Percentiles rank a stretch among this genome's conserved stretches.
These are phyloP conservation scores for Sugiyamaella americana DNA, from an alignment of 805 yeast genomes.

Conservation along the genomic window DNA sequence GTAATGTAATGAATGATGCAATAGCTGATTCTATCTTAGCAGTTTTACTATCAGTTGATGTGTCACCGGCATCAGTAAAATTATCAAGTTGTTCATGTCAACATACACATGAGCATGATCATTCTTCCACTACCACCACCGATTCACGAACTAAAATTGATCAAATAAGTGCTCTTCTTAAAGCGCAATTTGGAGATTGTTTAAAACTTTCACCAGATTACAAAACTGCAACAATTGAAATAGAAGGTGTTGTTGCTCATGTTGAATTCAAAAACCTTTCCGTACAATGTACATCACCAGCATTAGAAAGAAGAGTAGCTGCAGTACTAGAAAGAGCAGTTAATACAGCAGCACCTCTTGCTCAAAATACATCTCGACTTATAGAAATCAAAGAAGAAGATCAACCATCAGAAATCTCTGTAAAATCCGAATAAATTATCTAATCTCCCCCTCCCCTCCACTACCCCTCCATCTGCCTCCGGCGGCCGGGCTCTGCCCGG, in stretches of 20 bases:
- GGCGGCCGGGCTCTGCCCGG: too few species aligned
- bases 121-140: slow-evolving; percentile 32
- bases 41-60: slow-evolving; percentile 82
- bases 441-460: too few species aligned
- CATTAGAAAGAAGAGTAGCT: slow-evolving; percentile 73
- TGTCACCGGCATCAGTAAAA: slow-evolving; percentile 92
- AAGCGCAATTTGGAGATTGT: slow-evolving; percentile 85
- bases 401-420: too few species aligned
- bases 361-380: slow-evolving; percentile 10
- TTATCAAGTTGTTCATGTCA: slow-evolving; percentile 53
- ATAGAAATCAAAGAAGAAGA: slow-evolving; percentile 2
- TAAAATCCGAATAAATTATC: too few species aligned
- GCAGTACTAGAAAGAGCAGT: slow-evolving; percentile 74
- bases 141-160: slow-evolving; percentile 25
- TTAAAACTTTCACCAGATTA: slow-evolving; percentile 36
- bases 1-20: slow-evolving; percentile 83
- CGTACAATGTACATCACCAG: slow-evolving; percentile 69
- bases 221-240: slow-evolving; percentile 49
- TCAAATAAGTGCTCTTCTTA: slow-evolving; percentile 56
- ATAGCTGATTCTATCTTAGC: slow-evolving; percentile 93
- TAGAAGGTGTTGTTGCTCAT: slow-evolving; percentile 70
- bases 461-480: too few species aligned
- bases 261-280: slow-evolving; percentile 58
- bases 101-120: slow-evolving; percentile 14
- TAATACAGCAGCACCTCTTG: slow-evolving; percentile 75